A percentile compares a stretch with the other conserved stretches of the same genome.
phyloP scores from a whole-genome alignment of 2,329 filamentous ascomycete species.

The Colletotrichum aenigma region DNA sequence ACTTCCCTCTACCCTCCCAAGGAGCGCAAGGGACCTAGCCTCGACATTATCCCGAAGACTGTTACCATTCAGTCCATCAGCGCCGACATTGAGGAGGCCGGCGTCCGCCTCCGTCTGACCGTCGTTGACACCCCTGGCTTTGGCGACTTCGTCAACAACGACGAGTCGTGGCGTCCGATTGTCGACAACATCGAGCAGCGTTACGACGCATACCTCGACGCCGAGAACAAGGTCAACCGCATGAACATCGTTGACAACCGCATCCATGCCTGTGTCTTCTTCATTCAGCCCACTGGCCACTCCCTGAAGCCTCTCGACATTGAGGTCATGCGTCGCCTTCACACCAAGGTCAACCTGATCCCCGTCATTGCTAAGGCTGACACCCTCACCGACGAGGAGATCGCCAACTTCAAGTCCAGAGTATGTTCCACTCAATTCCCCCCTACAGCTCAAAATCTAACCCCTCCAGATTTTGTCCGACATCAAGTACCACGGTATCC shows the following conservation, averaged over 20 bases:
- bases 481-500: constrained; percentile 95
- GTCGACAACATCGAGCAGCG: constrained; percentile 99
- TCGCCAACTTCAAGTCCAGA: constrained; percentile 91
- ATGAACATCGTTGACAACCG: constrained; percentile 99
- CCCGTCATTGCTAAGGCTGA: constrained; percentile 99
- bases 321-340: constrained; percentile 98
- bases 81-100: constrained; percentile 97
- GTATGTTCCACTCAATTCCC: constrained; percentile 60
- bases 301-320: constrained; percentile 98
- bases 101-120: constrained; percentile 92
- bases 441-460: background rate
- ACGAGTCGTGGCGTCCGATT: constrained; percentile 98
- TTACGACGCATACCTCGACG: constrained; percentile 97
- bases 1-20: constrained; percentile 98
- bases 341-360: constrained; percentile 99
- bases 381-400: constrained; percentile 96
- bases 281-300: constrained; percentile 98
- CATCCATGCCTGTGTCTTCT: constrained; percentile 98
- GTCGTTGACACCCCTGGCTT: constrained; percentile 98
- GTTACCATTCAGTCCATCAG: constrained; percentile 95
- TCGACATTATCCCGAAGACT: constrained; percentile 98
- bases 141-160: constrained; percentile 99
- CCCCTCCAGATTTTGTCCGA: constrained; percentile 83
- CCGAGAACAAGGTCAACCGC: constrained; percentile 99
- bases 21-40: constrained; percentile 96